Percentiles rank a stretch among this genome's conserved stretches.
phyloP scores from a whole-genome alignment of 2,329 filamentous ascomycete genomes.

The Venturia nashicola region DNA sequence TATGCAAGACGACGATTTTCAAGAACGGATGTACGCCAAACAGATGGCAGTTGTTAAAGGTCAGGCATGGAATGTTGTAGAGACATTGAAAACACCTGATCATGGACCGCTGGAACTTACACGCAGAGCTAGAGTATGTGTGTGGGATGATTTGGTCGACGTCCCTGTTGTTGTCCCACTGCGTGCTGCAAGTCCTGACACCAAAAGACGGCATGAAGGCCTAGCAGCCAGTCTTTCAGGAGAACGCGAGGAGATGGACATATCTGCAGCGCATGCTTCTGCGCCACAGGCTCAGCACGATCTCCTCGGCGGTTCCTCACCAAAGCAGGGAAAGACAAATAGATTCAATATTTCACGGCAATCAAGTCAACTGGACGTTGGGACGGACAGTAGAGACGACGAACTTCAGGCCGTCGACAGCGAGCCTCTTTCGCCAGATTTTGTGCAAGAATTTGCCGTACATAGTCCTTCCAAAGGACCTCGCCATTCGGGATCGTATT shows the following conservation, averaged over 20 bases:
- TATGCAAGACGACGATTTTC: conserved; percentile 85
- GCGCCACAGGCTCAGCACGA: conserved; percentile 44
- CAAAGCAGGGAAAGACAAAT: conserved; percentile 29
- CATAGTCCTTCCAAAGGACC: background rate
- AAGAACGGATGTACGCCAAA: conserved; percentile 97
- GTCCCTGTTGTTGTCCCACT: conserved; percentile 90
- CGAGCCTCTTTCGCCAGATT: conserved; percentile 13
- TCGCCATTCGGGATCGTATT: background rate
- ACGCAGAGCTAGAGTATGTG: conserved; percentile 77
- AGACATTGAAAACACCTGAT: conserved; percentile 84
- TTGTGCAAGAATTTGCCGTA: conserved; percentile 9
- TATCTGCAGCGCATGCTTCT: conserved; percentile 56
- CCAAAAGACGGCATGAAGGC: conserved; percentile 40
- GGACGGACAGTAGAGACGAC: background rate
- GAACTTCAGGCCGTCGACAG: background rate
- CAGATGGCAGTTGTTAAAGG: conserved; percentile 99
- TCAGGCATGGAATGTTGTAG: conserved; percentile 97
- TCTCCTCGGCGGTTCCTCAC: conserved; percentile 54
- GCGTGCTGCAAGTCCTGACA: conserved; percentile 72
- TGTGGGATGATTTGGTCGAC: conserved; percentile 97
- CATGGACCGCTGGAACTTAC: conserved; percentile 92
- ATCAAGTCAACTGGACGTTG: conserved; percentile 2
- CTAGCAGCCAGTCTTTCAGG: conserved; percentile 9
- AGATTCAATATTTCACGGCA: conserved; percentile 9
- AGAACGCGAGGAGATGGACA: conserved; percentile 84